A percentile compares a stretch with the other conserved stretches of the same genome.
Evolutionary conservation across 1,139 yeast species (phyloP).

Genomic region (Lodderomyces margitis): DNA sequence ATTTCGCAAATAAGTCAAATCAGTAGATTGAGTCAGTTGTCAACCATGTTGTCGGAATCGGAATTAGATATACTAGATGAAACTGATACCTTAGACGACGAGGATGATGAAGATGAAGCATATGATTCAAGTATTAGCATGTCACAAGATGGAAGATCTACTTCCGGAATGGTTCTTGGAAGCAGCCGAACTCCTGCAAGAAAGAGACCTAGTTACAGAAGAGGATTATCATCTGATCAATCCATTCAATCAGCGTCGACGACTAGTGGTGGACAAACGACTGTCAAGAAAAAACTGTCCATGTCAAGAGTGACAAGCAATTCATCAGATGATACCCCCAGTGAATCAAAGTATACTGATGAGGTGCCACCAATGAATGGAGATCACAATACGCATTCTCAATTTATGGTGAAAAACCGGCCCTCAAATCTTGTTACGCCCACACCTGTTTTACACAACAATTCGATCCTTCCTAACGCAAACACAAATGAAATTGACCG

Average conservation of each 20-base stretch:
- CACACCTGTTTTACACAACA: neutral
- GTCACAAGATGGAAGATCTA: conserved; percentile 22
- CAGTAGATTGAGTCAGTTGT: conserved; percentile 56
- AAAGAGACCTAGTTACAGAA: conserved; percentile 33
- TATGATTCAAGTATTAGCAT: conserved; percentile 33
- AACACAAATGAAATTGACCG: neutral
- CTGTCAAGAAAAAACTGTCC: conserved; percentile 25
- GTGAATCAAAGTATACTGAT: conserved; percentile 4
- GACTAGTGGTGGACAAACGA: conserved; percentile 21
- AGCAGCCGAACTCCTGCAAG: conserved; percentile 11
- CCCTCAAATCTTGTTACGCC: neutral
- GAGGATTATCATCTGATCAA: conserved; percentile 38
- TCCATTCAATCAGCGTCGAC: conserved; percentile 37
- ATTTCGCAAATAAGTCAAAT: conserved; percentile 60
- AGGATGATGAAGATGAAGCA: conserved; percentile 32
- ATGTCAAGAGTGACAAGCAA: conserved; percentile 38
- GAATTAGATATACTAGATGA: conserved; percentile 43
- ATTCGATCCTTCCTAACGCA: neutral
- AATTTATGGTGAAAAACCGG: neutral
- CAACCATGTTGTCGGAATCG: conserved; percentile 48
- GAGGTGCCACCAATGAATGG: conserved; percentile 18
- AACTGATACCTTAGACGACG: conserved; percentile 48
- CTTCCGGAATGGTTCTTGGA: conserved; percentile 6
- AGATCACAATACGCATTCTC: neutral
- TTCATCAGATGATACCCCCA: conserved; percentile 37